Base-by-base conservation (phyloP, 306 rosid genomes). In the Prunus armeniaca region DNA sequence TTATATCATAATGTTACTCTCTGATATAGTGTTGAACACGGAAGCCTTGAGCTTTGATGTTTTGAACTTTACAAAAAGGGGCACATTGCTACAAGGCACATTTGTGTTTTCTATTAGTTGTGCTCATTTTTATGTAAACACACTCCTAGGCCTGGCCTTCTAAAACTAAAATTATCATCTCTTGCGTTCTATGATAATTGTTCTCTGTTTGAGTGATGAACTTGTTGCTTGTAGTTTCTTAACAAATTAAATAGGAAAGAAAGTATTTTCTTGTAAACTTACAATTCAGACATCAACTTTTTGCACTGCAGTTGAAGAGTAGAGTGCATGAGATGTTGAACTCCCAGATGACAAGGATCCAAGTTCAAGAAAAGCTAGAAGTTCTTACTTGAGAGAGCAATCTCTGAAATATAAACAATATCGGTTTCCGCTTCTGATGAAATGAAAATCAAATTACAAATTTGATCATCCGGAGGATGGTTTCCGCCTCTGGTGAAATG, bases 251-350 rank as follows among this genome's bases (percentile, higher is more conserved):
- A 54, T 34, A 13, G 46, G 22, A 17, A 30, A 34, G 12, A 17
- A 30, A 12, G 24, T 49, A 20, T 54, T 41, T 76, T 6, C 72
- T 12, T 69, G 30, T 30, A 25, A 63, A 41, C 50, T 72, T 34
- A 4, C 10, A 77, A 17, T 45, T 67, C n/a, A 45, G 20, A 24
- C 41, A 49, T 20, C 18, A 17, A 56, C 55, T 56, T 52, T 81
- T 67, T 76, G 34, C 51, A 67, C 78, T 80, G 87, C 83, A 92
- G 99, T 76, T 95, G 79, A 89, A 92, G 82, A 79, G 61, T 3
- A 84, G 83, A 83, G 97, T 92, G 78, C 87, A 86, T 51, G 90
- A 92, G 85, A 86, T 92, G 83, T 89, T 95, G 54, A 81, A 79
- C 68, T 61, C 82, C 56, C 99, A 92, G 83, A 84, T 86, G 97